Evolutionary conservation across 2,329 filamentous ascomycete species (phyloP), one percentile per base, ranked within the genome.

Genomic region (Fusarium siculi): DNA sequence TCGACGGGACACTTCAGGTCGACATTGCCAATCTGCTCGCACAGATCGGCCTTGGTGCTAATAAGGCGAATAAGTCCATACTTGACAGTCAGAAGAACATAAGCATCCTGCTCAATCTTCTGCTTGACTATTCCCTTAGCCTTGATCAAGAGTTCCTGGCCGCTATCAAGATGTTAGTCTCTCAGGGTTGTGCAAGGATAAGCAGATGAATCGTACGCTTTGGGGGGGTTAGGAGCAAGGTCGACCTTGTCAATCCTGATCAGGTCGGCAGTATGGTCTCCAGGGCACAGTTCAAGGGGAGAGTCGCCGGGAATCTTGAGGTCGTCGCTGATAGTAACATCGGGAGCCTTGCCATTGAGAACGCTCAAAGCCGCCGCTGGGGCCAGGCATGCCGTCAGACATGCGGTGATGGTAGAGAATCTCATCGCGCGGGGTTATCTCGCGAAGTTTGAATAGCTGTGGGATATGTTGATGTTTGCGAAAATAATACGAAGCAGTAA

Each of bases 61-160:
- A 99, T 90, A 73, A 99, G 89, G 62, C 91, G 93, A 82, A 99
- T 98, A 74, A 97, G 87, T 68, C 96, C 96, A 82, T 97, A 98
- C 85, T 97, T 98, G 84, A 99, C 96, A 75, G 91, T 89, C 44
- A 99, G 82, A 53, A 92, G 87, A 71, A 98, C 92, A 77, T 93
- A 94, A 68, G 96, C 94, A 66, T 94, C 96, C 66, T 94, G 81
- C 62, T 91, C 88, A 73, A 99, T 91, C 57, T 87, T 84, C 79
- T 97, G 84, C 76, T 87, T 88, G 73, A 98, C 88, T n/a, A 85
- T 89, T 64, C 96, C 96, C 37, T 85, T 87, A 52, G 95, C 96
- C 73, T 90, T 90, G 85, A 99, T 97, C 66, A 87, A 86, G 60
- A 99, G 91, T 25, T 89, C 89, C 77, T 90, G 76, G 78, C 96